Evolutionary conservation across 371 early-diverging fungal species (phyloP).

Genomic region (Apophysomyces variabilis): DNA sequence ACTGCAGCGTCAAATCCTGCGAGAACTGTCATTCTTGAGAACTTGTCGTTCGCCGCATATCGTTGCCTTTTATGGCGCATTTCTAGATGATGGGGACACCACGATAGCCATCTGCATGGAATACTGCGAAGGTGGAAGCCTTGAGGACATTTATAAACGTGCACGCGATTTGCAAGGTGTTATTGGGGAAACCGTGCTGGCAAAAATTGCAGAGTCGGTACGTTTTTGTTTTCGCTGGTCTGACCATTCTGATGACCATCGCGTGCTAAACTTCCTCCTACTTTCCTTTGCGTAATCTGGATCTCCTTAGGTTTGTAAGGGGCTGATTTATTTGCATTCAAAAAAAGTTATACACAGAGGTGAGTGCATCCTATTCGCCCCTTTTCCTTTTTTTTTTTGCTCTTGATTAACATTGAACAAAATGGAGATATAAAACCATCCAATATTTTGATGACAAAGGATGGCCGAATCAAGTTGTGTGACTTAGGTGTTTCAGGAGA

Average conservation of each 20-base stretch:
- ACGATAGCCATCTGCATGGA: slow-evolving; percentile 94
- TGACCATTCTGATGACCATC: no score
- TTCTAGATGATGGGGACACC: slow-evolving; percentile 82
- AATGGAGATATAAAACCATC: slow-evolving; percentile 85
- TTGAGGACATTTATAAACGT: slow-evolving; percentile 79
- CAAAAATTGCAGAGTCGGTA: slow-evolving; percentile 79
- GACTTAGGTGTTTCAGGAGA: slow-evolving; percentile 96
- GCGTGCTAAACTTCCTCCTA: neutral
- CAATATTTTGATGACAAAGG: slow-evolving; percentile 83
- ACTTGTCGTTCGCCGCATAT: slow-evolving; percentile 91
- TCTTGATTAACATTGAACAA: neutral
- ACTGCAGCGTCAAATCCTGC: slow-evolving; percentile 81
- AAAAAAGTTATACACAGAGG: slow-evolving; percentile 88
- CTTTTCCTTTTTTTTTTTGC: neutral
- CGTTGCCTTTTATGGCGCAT: slow-evolving; percentile 93
- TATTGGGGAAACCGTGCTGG: slow-evolving; percentile 82
- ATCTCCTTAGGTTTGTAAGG: slow-evolving; percentile 63
- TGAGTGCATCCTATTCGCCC: slow-evolving; percentile 11
- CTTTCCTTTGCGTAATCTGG: neutral
- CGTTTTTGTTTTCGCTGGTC: slow-evolving; percentile 10
- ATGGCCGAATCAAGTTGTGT: slow-evolving; percentile 92
- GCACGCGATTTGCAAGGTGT: slow-evolving; percentile 62
- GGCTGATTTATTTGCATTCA: slow-evolving; percentile 77
- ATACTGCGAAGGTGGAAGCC: slow-evolving; percentile 85
- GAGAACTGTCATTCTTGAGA: slow-evolving; percentile 87